Percentiles rank a stretch among this genome's conserved stretches.
Evolutionary conservation across 2,329 filamentous ascomycete species (phyloP).

Genomic region (Zarea fungicola): DNA sequence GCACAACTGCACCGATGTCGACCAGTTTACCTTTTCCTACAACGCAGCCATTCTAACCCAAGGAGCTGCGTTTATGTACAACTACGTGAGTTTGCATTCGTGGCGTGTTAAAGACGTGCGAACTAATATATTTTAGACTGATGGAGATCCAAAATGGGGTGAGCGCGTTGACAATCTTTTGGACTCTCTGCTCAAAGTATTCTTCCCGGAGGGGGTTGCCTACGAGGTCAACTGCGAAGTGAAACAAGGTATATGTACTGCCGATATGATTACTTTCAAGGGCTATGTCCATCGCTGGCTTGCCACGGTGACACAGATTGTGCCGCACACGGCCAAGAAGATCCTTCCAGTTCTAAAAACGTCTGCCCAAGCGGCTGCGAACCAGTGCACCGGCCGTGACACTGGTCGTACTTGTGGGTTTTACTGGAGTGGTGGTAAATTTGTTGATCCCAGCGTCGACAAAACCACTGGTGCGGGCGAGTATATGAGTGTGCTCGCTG

Average conservation of each 20-base stretch:
- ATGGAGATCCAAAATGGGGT: constrained; percentile 10
- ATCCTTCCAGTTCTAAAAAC: constrained; percentile 54
- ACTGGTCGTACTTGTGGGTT: constrained; percentile 59
- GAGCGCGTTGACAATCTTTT: constrained; percentile 46
- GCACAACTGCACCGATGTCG: constrained; percentile 55
- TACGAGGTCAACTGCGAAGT: constrained; percentile 63
- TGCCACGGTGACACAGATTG: constrained; percentile 54
- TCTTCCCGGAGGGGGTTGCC: constrained; percentile 55
- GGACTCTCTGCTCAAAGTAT: constrained; percentile 41
- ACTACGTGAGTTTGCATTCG: constrained; percentile 41
- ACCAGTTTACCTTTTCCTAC: constrained; percentile 62
- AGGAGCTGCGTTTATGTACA: constrained; percentile 65
- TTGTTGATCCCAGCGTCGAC: constrained; percentile 30
- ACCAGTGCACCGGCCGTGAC: constrained; percentile 56
- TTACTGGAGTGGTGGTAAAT: constrained; percentile 43
- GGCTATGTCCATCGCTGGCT: constrained; percentile 65
- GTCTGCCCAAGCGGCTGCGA: constrained; percentile 55
- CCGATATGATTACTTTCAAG: constrained; percentile 70
- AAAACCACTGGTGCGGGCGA: constrained; percentile 49
- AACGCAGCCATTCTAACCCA: constrained; percentile 58
- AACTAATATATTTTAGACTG: constrained; percentile 1
- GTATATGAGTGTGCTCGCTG: constrained; percentile 49
- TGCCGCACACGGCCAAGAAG: constrained; percentile 48
- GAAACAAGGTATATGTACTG: constrained; percentile 52
- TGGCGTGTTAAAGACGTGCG: background rate